Conservation (phyloP, 768 basidiomycete genomes). For the Multifurca ochricompacta region DNA sequence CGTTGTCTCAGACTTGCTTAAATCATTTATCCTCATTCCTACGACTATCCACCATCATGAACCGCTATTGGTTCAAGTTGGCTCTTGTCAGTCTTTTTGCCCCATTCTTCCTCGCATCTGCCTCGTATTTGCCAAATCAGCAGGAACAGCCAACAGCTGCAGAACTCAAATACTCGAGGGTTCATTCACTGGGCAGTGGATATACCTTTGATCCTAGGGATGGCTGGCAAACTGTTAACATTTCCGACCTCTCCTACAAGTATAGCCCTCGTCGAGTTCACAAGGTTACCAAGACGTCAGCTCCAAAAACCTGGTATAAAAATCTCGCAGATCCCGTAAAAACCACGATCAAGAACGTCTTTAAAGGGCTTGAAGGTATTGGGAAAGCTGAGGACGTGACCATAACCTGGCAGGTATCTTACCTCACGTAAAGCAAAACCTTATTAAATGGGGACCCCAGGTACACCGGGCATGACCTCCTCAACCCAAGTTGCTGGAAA, state of each 20-base stretch:
- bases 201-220: constrained; percentile 61
- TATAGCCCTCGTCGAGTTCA: constrained; percentile 28
- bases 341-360: constrained; percentile 28
- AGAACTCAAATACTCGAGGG: constrained; percentile 37
- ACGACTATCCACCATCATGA: constrained; percentile 4
- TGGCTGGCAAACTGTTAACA: constrained; percentile 62
- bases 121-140: constrained; percentile 11
- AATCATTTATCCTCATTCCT: too few species aligned
- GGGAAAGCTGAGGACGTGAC: constrained; percentile 45
- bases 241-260: constrained; percentile 57
- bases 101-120: constrained; percentile 13
- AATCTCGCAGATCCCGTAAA: constrained; percentile 25
- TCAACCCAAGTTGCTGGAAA: constrained; percentile 79
- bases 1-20: too few species aligned
- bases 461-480: constrained; percentile 77
- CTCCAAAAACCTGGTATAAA: constrained; percentile 11
- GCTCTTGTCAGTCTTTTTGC: constrained; percentile 6
- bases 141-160: constrained; percentile 27
- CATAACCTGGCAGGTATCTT: constrained; percentile 56
- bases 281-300: neutral
- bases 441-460: constrained; percentile 29
- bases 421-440: neutral
- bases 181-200: constrained; percentile 55
- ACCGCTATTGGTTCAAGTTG: constrained; percentile 1
- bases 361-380: constrained; percentile 42